These are phyloP conservation scores for Gnaphalium uliginosum DNA, from an alignment of 129 eudicot genomes.

Conservation along the genomic window DNA sequence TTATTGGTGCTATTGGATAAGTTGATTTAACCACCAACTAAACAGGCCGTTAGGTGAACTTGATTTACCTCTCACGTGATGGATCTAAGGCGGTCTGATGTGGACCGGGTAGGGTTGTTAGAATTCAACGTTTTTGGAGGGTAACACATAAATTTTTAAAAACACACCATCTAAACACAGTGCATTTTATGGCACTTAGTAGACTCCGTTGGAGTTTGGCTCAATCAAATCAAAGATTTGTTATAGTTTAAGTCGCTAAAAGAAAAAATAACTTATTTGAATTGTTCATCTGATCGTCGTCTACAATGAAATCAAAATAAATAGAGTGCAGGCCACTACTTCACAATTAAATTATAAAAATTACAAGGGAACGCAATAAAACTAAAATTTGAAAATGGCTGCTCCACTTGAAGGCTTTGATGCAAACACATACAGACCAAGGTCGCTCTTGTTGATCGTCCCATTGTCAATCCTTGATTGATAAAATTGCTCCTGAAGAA, in stretches of 20 bases:
- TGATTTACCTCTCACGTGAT: too few species aligned
- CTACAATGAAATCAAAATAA: not conserved
- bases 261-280: not conserved
- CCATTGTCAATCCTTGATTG: constrained; percentile 87
- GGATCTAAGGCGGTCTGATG: too few species aligned
- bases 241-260: not conserved
- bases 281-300: constrained; percentile 5
- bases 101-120: too few species aligned
- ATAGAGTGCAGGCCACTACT: not conserved
- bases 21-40: too few species aligned
- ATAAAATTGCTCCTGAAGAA: constrained; percentile 76
- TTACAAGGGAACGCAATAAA: not conserved
- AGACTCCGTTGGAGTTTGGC: not conserved
- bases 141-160: too few species aligned
- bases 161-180: not conserved
- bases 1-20: too few species aligned
- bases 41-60: too few species aligned
- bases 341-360: not conserved
- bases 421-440: constrained; percentile 80
- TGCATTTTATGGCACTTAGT: not conserved
- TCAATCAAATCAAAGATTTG: not conserved
- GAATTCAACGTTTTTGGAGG: too few species aligned
- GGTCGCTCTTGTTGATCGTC: constrained; percentile 61
- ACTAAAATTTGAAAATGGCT: constrained; percentile 76
- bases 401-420: constrained; percentile 99